Conservation (phyloP, 2,329 filamentous ascomycete genomes). For the Fusarium drepaniforme region DNA sequence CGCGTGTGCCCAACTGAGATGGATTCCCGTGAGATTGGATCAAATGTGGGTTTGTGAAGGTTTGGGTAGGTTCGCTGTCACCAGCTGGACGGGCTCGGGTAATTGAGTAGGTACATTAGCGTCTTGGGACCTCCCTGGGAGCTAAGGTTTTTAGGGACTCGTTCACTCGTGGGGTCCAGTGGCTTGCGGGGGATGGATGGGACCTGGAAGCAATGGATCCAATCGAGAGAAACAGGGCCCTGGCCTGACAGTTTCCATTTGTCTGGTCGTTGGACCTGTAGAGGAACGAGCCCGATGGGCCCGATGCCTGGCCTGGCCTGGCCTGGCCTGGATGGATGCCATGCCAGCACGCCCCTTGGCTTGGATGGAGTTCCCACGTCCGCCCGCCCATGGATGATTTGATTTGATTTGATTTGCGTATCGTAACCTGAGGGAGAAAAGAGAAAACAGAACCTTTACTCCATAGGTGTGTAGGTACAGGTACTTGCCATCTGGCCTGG, state of each 20-base stretch:
- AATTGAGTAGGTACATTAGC: constrained; percentile 44
- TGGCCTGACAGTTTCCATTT: not conserved
- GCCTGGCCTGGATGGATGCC: no score
- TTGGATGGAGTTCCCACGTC: not conserved
- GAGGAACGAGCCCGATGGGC: not conserved
- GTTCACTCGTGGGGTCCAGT: constrained; percentile 27
- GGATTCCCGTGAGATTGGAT: constrained; percentile 5
- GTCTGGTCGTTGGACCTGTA: not conserved
- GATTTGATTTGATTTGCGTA: not conserved
- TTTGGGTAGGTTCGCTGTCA: constrained; percentile 21
- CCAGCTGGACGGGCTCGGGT: constrained; percentile 25
- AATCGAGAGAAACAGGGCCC: not conserved
- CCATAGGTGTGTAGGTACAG: not conserved
- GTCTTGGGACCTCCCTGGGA: constrained; percentile 26
- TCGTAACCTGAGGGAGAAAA: constrained; percentile 18
- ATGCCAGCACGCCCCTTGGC: not conserved
- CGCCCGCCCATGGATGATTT: not conserved
- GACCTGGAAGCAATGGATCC: constrained; percentile 9
- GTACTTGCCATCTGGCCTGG: not conserved
- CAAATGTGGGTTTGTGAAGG: constrained; percentile 1
- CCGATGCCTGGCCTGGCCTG: not conserved
- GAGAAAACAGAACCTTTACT: constrained; percentile 27
- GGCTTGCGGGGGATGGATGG: constrained; percentile 28
- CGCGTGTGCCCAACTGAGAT: constrained; percentile 3
- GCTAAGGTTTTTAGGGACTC: constrained; percentile 9